A percentile compares a stretch with the other conserved stretches of the same genome.
These are phyloP conservation scores for Cydonia oblonga DNA, from an alignment of 331 rosid genomes.

Conservation along the genomic window DNA sequence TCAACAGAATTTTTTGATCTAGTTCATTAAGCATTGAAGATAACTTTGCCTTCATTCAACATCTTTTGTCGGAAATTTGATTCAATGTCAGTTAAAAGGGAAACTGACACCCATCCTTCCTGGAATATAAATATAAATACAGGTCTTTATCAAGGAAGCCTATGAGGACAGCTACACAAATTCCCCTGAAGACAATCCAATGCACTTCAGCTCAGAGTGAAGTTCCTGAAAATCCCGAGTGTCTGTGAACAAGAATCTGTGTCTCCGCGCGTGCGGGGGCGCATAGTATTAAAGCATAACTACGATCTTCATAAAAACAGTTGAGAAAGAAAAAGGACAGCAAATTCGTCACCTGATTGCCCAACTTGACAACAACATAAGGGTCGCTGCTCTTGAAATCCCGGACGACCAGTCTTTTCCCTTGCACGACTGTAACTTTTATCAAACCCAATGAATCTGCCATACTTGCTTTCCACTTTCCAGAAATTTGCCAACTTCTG, in stretches of 20 bases:
- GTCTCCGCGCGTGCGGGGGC: not conserved
- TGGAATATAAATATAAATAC: not conserved
- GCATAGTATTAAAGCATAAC: not conserved
- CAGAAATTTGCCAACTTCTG: conserved; percentile 1
- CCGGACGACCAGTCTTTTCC: conserved; percentile 70
- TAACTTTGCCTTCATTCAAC: not conserved
- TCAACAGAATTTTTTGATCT: not conserved
- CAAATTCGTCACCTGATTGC: conserved; percentile 51
- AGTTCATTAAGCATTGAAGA: not conserved
- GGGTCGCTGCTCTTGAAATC: conserved; percentile 98
- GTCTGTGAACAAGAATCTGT: not conserved
- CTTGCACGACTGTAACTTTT: conserved; percentile 70
- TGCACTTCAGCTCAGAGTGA: not conserved
- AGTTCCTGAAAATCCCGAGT: not conserved
- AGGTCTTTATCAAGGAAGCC: not conserved
- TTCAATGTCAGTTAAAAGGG: not conserved
- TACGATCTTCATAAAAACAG: not conserved
- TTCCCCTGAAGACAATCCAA: not conserved
- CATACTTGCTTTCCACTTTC: conserved; percentile 24
- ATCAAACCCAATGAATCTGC: conserved; percentile 56
- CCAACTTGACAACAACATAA: conserved; percentile 84
- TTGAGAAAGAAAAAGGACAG: not conserved
- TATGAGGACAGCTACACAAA: not conserved
- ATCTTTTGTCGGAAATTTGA: not conserved
- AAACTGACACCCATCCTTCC: not conserved